Conservation (phyloP, 1,284 basidiomycete species). For the Rhodotorula mucilaginosa region DNA sequence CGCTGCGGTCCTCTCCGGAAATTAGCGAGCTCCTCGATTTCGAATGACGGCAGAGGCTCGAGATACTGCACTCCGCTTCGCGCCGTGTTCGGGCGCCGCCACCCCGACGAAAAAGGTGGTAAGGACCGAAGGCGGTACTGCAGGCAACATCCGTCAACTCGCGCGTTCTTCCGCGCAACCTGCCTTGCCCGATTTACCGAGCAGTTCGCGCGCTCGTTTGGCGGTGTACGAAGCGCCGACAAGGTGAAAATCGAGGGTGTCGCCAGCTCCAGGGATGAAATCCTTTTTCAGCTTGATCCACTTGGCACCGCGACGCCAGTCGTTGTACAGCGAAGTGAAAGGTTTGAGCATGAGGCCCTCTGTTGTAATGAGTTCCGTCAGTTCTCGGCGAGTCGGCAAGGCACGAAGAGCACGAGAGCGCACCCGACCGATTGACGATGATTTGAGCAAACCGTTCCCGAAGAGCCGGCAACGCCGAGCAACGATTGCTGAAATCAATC, state of each 20-base stretch:
- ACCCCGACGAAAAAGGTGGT: slow-evolving; percentile 75
- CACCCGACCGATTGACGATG: slow-evolving; percentile 24
- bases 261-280: slow-evolving; percentile 79
- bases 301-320: slow-evolving; percentile 53
- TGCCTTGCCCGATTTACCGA: slow-evolving; percentile 56
- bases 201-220: slow-evolving; percentile 67
- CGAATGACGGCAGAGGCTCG: background rate
- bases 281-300: slow-evolving; percentile 79
- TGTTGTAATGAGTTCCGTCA: slow-evolving; percentile 22
- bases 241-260: slow-evolving; percentile 71
- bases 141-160: background rate
- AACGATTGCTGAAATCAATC: slow-evolving; percentile 49
- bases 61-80: slow-evolving; percentile 7
- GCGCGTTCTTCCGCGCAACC: no score
- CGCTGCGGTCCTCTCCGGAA: background rate
- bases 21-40: background rate
- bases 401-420: background rate
- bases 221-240: slow-evolving; percentile 75
- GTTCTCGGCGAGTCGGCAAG: background rate
- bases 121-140: slow-evolving; percentile 67
- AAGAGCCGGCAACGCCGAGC: slow-evolving; percentile 32
- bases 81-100: slow-evolving; percentile 46
- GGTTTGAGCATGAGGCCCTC: slow-evolving; percentile 75
- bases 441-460: slow-evolving; percentile 28
- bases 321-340: slow-evolving; percentile 64